Evolutionary conservation across 106 monocot species (phyloP).

Genomic region (Dendrobium catenatum): DNA sequence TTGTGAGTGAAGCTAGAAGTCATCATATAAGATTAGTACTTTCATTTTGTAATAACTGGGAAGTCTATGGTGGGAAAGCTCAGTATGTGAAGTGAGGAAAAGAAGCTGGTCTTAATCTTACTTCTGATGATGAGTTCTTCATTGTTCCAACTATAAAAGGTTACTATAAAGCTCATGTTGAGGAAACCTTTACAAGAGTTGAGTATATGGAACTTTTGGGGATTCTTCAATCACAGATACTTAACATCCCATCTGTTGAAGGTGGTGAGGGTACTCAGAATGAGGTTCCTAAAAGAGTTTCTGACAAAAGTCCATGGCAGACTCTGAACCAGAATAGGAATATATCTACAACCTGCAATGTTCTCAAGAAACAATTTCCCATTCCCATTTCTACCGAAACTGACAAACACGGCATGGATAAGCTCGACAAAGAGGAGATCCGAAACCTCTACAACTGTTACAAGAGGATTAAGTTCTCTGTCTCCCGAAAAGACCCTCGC

Average conservation of each 20-base stretch:
- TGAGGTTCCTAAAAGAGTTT: conserved; percentile 14
- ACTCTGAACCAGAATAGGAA: conserved; percentile 8
- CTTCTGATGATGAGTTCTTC: conserved; percentile 82
- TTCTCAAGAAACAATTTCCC: no score
- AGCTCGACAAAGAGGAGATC: no score
- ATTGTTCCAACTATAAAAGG: conserved; percentile 46
- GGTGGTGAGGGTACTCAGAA: conserved; percentile 5
- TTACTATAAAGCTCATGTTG: conserved; percentile 73
- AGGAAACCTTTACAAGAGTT: conserved; percentile 43
- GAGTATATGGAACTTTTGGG: conserved; percentile 55
- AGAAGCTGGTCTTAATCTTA: conserved; percentile 51
- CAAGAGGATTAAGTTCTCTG: no score
- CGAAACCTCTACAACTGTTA: no score
- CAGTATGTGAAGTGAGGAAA: conserved; percentile 81
- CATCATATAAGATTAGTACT: conserved; percentile 59
- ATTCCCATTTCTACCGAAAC: no score
- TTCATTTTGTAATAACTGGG: conserved; percentile 71
- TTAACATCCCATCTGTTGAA: conserved; percentile 26
- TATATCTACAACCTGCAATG: conserved; percentile 16
- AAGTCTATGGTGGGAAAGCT: conserved; percentile 69
- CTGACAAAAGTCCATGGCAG: conserved; percentile 14
- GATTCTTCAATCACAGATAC: conserved; percentile 63
- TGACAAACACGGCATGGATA: no score
- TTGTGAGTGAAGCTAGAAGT: conserved; percentile 77
- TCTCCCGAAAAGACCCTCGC: no score